These are phyloP conservation scores for Thraustochytrium sp. DNA, from an alignment of 352 stramenopile genomes.

Conservation along the genomic window DNA sequence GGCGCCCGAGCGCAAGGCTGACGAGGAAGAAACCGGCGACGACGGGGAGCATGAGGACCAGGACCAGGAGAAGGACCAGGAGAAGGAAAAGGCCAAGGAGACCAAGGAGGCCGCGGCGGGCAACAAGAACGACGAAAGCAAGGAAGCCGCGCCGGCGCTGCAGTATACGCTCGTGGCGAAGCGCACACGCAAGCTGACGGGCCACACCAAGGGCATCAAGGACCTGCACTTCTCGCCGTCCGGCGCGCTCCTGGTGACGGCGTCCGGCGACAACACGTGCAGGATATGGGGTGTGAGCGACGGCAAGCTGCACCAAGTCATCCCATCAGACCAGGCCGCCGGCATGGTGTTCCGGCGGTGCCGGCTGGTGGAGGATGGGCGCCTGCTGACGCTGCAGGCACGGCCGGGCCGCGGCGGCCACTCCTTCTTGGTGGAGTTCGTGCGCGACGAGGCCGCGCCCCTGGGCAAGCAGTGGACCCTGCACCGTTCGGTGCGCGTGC, in stretches of 20 bases:
- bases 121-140: no score
- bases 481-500: background rate
- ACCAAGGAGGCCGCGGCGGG: no score
- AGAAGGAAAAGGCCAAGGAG: no score
- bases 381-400: constrained; percentile 12
- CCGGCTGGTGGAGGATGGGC: background rate
- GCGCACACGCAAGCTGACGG: background rate
- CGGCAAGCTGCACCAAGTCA: constrained; percentile 31
- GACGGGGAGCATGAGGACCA: background rate
- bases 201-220: constrained; percentile 9
- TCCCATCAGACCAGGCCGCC: background rate
- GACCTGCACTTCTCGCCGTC: constrained; percentile 13
- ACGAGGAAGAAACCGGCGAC: background rate
- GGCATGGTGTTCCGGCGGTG: background rate
- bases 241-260: background rate
- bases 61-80: background rate
- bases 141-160: no score
- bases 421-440: constrained; percentile 32
- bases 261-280: constrained; percentile 12
- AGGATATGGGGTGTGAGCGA: constrained; percentile 1
- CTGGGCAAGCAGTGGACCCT: background rate
- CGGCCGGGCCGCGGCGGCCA: background rate
- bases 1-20: background rate
- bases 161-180: background rate
- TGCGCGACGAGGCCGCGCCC: background rate